Evolutionary conservation across 1,284 basidiomycete species (phyloP), one percentile per base, ranked within the genome.

Genomic region (Mycena sp.): DNA sequence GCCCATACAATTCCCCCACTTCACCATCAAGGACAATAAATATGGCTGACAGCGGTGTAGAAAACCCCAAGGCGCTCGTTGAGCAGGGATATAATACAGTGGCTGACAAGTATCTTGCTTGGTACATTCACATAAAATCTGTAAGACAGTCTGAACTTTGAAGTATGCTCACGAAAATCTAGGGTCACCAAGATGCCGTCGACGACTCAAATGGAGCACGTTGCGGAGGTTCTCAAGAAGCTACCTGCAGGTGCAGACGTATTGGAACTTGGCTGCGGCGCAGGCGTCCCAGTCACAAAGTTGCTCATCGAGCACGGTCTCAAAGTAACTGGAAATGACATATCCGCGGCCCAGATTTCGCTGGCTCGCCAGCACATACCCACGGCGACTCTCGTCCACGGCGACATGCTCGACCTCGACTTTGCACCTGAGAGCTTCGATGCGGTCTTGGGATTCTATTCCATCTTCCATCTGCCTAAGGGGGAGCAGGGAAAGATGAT

Each of bases 251-350:
- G 62, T 17, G 67, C 69, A 25, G 44, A 50, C 21, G 56, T 73
- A 30, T 45, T 72, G 43, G 72, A 72, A 46, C 63, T 73, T 21
- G 72, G 72, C 32, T 73, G 72, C 44, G 72, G 71, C 10, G 70
- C 72, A 35, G 72, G 72, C 26, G 69, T 72, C 9, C 71, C 71
- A 1, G 54, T 38, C 41, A 72, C 72, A 3, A 67, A 72, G 43
- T 19, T 57, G 1, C 68, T 73, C 32, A 50, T 68, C 61, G 43
- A 61, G 29, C 46, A 67, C 30, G 64, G 65, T 1, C 44, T 72
- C 19, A 56, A 54, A 25, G 67, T 72, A n/a, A 72, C 71, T 1
- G 71, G 71, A 12, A 71, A 71, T 30, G 72, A 73, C 49, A 72
- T 73, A 32, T 72, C 71, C 37, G 67, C 69, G 16, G 63, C 68